These are phyloP conservation scores for Sclerotinia trifoliorum DNA, from an alignment of 2,329 filamentous ascomycete genomes.

Conservation along the genomic window DNA sequence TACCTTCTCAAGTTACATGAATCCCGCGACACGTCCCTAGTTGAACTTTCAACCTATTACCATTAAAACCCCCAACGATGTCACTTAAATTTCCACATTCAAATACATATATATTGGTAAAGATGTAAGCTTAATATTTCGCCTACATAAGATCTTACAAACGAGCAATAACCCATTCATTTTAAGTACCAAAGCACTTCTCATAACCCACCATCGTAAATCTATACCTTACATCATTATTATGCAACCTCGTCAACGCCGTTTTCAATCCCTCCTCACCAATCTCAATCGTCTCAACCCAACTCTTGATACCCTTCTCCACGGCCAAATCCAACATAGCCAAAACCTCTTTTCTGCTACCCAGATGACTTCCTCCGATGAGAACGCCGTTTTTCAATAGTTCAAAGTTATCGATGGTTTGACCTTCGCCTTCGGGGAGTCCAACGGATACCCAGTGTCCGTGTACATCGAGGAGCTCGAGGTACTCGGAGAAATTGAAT, in stretches of 20 bases:
- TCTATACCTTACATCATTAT: constrained; percentile 70
- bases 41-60: background rate
- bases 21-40: background rate
- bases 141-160: background rate
- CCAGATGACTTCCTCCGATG: constrained; percentile 70
- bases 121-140: background rate
- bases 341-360: constrained; percentile 67
- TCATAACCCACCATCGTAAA: constrained; percentile 70
- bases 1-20: background rate
- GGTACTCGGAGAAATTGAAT: constrained; percentile 70
- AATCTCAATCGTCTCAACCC: constrained; percentile 73
- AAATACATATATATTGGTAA: background rate
- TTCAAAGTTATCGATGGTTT: constrained; percentile 69
- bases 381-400: constrained; percentile 73
- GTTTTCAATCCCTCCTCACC: constrained; percentile 66
- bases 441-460: constrained; percentile 78
- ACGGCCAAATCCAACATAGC: constrained; percentile 71
- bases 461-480: constrained; percentile 77
- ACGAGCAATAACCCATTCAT: background rate
- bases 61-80: background rate
- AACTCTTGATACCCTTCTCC: constrained; percentile 66
- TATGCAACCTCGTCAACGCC: constrained; percentile 67
- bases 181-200: constrained; percentile 54
- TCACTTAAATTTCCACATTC: background rate
- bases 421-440: constrained; percentile 72